Evolutionary conservation across 1,284 basidiomycete species (phyloP), one percentile per base, ranked within the genome.

Genomic region (Papiliotrema nemorosa): DNA sequence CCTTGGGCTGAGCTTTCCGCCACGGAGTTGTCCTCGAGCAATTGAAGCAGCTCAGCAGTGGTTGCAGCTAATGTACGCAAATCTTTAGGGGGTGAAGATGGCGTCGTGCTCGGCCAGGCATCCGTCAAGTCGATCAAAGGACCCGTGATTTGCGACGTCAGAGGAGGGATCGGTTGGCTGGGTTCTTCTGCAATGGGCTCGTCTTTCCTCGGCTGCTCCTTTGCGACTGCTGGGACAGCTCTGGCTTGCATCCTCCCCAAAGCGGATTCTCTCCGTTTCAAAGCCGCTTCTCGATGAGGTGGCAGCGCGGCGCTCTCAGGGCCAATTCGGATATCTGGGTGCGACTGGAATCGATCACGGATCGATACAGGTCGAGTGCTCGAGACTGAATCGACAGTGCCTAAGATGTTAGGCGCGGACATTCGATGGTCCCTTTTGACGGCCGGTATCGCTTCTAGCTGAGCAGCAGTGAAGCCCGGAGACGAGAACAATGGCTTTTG

Each of bases 211-310:
- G 31, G 13, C 20, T 39, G 39, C 22, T 38, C 20, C 3, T n/a
- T 42, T 18, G 14, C 26, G n/a, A n/a, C n/a, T 22, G 18, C 16
- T 18, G 12, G 29, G 9, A 21, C 29, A 12, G 24, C 34, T 22
- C 16, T 16, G 5, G 12, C 29, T 22, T 45, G 20, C 24, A 45
- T 45, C 4, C 44, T 20, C 14, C 34, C 31, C 29, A 45, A 22
- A 26, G 16, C 42, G 36, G 26, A 39, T 13, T 69, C 62, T n/a
- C 67, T 54, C 21, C 67, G 48, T 24, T 52, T 60, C 2, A 69
- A 41, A 1, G 67, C 67, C 10, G 67, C 67, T 49, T 69, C 65
- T 6, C 64, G 49, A 36, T 59, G 59, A 1, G 67, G 67, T 2
- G 59, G 63, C 14, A 69, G 39, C 3, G 26, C 44, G 26, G 37